Evolutionary conservation across 1,284 basidiomycete genomes (phyloP).

Genomic region (Heliocybe sulcata): DNA sequence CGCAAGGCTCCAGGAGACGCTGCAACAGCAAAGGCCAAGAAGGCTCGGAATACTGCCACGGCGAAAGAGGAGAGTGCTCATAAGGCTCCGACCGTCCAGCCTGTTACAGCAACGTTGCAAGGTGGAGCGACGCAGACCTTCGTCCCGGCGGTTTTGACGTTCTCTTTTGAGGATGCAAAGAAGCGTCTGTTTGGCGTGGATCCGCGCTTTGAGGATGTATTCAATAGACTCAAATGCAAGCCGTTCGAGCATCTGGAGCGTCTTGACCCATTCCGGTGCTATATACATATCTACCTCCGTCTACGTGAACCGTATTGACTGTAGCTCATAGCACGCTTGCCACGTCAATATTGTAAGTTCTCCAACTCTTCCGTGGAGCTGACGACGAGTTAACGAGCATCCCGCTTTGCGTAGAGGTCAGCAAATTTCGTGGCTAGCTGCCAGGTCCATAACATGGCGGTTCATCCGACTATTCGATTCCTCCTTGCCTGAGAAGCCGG

Average conservation of each 20-base stretch:
- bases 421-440: conserved; percentile 90
- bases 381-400: neutral
- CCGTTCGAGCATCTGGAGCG: conserved; percentile 69
- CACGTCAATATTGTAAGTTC: conserved; percentile 44
- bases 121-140: conserved; percentile 17
- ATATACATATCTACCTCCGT: conserved; percentile 6
- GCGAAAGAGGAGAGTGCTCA: neutral
- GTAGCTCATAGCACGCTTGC: conserved; percentile 31
- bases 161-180: conserved; percentile 71
- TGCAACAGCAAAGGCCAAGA: conserved; percentile 6
- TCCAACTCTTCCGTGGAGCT: neutral
- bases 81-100: conserved; percentile 5
- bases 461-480: conserved; percentile 76
- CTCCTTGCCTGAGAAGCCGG: conserved; percentile 59
- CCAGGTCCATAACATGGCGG: conserved; percentile 77
- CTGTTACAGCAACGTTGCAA: neutral
- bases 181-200: conserved; percentile 65
- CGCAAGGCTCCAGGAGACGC: conserved; percentile 11
- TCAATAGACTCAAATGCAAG: conserved; percentile 57
- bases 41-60: neutral
- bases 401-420: conserved; percentile 51
- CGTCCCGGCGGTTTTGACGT: conserved; percentile 62
- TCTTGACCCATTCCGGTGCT: conserved; percentile 69
- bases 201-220: conserved; percentile 64
- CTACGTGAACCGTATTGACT: neutral